Percentiles rank a stretch among this genome's conserved stretches.
These are phyloP conservation scores for Arabidopsis thaliana DNA, from an alignment of 345 rosid species.

Conservation along the genomic window DNA sequence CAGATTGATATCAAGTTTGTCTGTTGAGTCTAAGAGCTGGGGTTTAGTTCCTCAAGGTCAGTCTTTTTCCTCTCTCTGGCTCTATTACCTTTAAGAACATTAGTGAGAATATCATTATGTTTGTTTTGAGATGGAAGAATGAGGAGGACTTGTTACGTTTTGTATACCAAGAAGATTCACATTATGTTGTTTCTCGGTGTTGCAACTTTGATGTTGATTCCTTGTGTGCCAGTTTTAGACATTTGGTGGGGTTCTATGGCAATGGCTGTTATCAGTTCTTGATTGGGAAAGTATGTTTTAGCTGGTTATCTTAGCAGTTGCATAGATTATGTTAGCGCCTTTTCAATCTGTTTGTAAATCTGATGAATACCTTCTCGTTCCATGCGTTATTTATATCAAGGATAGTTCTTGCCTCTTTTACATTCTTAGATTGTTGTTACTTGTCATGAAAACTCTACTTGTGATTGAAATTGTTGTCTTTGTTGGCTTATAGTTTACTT, in stretches of 20 bases:
- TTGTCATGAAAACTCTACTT: background rate
- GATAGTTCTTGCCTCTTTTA: conserved; percentile 8
- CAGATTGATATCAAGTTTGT: conserved; percentile 65
- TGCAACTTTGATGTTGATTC: background rate
- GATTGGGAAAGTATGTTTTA: background rate
- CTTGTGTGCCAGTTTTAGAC: background rate
- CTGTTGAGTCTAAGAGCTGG: conserved; percentile 67
- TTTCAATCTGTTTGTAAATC: background rate
- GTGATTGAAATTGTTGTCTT: background rate
- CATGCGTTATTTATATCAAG: background rate
- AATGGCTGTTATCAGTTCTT: background rate
- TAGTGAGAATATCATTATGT: background rate
- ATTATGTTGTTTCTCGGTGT: background rate
- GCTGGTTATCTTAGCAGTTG: background rate
- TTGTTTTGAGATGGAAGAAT: background rate
- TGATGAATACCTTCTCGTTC: background rate
- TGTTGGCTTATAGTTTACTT: conserved; percentile 14
- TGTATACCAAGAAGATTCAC: conserved; percentile 5
- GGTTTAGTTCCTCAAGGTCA: conserved; percentile 81
- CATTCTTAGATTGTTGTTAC: conserved; percentile 13
- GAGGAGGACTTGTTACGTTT: background rate
- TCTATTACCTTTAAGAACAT: background rate
- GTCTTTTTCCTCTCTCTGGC: background rate
- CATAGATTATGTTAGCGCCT: background rate
- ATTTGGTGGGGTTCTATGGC: background rate